These are phyloP conservation scores for Vinca minor DNA, from an alignment of 257 asterid genomes.

Conservation along the genomic window DNA sequence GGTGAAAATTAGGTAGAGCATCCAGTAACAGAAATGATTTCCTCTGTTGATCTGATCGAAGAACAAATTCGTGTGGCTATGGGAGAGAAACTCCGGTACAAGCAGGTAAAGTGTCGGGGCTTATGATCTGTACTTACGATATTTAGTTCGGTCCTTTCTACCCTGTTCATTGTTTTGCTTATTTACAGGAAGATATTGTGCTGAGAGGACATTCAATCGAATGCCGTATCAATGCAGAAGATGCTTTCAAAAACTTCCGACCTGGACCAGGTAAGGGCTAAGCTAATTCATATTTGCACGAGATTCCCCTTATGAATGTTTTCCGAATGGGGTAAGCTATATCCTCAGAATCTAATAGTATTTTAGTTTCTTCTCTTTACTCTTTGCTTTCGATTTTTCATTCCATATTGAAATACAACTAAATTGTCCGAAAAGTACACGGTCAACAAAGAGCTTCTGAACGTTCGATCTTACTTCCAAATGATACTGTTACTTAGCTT, in stretches of 20 bases:
- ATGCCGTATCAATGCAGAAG: constrained; percentile 98
- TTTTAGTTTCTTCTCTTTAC: not conserved
- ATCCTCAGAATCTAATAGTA: not conserved
- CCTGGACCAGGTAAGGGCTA: constrained; percentile 82
- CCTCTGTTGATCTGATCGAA: constrained; percentile 92
- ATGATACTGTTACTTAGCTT: not conserved
- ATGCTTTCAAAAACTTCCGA: constrained; percentile 97
- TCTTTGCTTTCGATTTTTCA: not conserved
- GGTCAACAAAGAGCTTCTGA: too few relatives aligned
- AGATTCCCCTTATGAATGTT: not conserved
- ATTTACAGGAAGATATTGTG: constrained; percentile 72
- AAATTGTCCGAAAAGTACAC: not conserved
- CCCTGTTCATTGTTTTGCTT: constrained; percentile 9
- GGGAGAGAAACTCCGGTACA: constrained; percentile 80
- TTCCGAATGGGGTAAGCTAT: not conserved
- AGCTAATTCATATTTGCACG: constrained; percentile 12
- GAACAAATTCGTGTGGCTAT: constrained; percentile 93
- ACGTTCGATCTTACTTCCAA: not conserved
- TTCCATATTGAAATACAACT: not conserved
- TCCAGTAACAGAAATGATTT: constrained; percentile 99
- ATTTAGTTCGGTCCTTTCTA: not conserved
- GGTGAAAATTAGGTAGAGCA: constrained; percentile 71
- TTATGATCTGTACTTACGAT: not conserved
- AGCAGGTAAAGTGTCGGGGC: constrained; percentile 43
- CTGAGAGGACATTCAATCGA: constrained; percentile 93